A percentile compares a stretch with the other conserved stretches of the same genome.
phyloP scores from a whole-genome alignment of 176 grass and related monocot species.

The Oryza rufipogon region DNA sequence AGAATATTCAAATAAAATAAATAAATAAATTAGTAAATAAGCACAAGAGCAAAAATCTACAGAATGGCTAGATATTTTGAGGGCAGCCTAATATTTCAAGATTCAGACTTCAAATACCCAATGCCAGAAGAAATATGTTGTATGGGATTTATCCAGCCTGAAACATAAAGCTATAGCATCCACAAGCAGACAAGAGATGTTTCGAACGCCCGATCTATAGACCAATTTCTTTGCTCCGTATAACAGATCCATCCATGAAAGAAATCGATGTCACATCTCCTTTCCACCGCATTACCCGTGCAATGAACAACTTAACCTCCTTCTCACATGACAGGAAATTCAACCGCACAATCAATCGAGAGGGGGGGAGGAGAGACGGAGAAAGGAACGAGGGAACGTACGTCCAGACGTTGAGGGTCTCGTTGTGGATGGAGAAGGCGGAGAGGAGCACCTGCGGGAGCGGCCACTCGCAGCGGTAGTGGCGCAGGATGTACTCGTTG shows the following conservation, averaged over 20 bases:
- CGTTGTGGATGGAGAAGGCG: conserved; percentile 93
- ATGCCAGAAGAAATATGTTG: not conserved
- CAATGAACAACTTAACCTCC: not conserved
- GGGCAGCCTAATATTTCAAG: not conserved
- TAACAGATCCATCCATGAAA: not conserved
- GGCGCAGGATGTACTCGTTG: conserved; percentile 86
- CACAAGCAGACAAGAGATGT: not conserved
- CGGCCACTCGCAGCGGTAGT: conserved; percentile 92
- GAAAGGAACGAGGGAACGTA: conserved; percentile 30
- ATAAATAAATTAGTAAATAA: not conserved
- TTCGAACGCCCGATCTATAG: not conserved
- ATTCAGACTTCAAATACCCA: not conserved
- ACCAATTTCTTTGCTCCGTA: not conserved
- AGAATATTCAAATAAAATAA: not conserved
- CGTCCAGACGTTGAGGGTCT: conserved; percentile 96
- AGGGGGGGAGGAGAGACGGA: too few relatives aligned
- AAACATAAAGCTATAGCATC: not conserved
- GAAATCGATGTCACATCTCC: not conserved
- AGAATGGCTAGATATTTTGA: not conserved
- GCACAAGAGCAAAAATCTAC: not conserved
- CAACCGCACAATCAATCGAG: not conserved
- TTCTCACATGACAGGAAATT: not conserved
- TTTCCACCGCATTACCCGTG: not conserved
- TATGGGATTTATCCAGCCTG: not conserved
- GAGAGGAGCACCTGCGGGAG: conserved; percentile 81